A percentile compares a stretch with the other conserved stretches of the same genome.
phyloP scores from a whole-genome alignment of 2,329 filamentous ascomycete genomes.

The Phaeosphaeriaceae sp. region DNA sequence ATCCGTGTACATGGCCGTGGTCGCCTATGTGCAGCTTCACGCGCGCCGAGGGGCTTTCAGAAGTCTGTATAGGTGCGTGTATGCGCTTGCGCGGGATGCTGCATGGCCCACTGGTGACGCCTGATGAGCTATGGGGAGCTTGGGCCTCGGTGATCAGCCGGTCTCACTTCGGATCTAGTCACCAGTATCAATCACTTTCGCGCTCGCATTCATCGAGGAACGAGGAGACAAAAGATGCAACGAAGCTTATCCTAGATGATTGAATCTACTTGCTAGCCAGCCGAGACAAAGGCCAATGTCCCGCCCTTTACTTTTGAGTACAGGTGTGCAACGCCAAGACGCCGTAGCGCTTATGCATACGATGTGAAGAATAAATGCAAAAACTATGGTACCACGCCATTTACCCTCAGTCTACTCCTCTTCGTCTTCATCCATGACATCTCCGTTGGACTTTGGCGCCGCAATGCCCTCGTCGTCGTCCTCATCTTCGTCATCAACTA shows the following conservation, averaged over 20 bases:
- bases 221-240: background rate
- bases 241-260: background rate
- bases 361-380: conserved; percentile 9
- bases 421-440: conserved; percentile 41
- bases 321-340: conserved; percentile 14
- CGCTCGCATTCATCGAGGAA: too few relatives aligned
- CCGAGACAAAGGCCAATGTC: background rate
- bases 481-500: conserved; percentile 46
- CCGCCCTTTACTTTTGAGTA: conserved; percentile 8
- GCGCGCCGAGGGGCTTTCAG: background rate
- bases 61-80: background rate
- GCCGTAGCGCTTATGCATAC: conserved; percentile 32
- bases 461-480: conserved; percentile 35
- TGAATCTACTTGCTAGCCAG: background rate
- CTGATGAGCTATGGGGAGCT: conserved; percentile 16
- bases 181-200: too few relatives aligned
- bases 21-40: conserved; percentile 15
- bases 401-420: conserved; percentile 27
- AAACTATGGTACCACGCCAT: conserved; percentile 5
- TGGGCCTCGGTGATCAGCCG: conserved; percentile 11
- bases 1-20: conserved; percentile 20
- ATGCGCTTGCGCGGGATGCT: background rate
- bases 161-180: conserved; percentile 1
- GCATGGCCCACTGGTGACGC: conserved; percentile 20
- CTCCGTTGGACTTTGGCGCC: conserved; percentile 29